Evolutionary conservation across 768 basidiomycete genomes (phyloP).

Genomic region (Xanthoconium purpureum): DNA sequence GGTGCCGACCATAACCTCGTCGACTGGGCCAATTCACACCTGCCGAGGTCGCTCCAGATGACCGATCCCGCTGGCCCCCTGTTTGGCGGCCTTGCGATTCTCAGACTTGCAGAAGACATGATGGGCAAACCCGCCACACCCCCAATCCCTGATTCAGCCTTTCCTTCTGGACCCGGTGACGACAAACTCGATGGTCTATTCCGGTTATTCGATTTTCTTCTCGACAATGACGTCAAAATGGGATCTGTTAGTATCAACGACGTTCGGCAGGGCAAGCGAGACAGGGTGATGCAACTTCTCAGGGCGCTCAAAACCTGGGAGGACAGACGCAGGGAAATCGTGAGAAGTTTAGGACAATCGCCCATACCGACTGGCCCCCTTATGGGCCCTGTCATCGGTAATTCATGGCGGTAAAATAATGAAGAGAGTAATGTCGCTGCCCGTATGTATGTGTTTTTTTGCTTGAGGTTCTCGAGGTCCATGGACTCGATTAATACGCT

Average conservation of each 20-base stretch:
- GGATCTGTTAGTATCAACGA: slow-evolving; percentile 94
- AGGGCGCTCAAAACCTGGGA: slow-evolving; percentile 77
- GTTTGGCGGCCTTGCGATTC: slow-evolving; percentile 71
- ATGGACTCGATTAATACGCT: slow-evolving; percentile 19
- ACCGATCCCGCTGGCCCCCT: slow-evolving; percentile 40
- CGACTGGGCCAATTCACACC: slow-evolving; percentile 85
- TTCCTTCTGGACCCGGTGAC: slow-evolving; percentile 63
- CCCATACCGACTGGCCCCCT: slow-evolving; percentile 6
- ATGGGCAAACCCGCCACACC: slow-evolving; percentile 64
- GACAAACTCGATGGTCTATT: slow-evolving; percentile 87
- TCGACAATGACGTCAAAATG: slow-evolving; percentile 90
- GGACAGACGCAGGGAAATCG: slow-evolving; percentile 62
- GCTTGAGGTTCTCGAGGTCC: slow-evolving; percentile 4
- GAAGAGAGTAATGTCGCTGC: neutral
- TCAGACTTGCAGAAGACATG: slow-evolving; percentile 82
- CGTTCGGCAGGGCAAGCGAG: slow-evolving; percentile 74
- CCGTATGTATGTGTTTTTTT: neutral
- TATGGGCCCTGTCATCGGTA: slow-evolving; percentile 6
- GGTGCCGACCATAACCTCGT: slow-evolving; percentile 55
- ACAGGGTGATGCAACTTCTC: slow-evolving; percentile 79
- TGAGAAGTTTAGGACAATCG: slow-evolving; percentile 48
- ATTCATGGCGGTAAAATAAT: neutral
- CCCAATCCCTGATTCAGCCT: slow-evolving; percentile 74
- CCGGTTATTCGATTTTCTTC: slow-evolving; percentile 84
- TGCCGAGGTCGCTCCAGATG: slow-evolving; percentile 64